A percentile compares a stretch with the other conserved stretches of the same genome.
Evolutionary conservation across 2,329 filamentous ascomycete species (phyloP).

Genomic region (Hypomyces rosellus): DNA sequence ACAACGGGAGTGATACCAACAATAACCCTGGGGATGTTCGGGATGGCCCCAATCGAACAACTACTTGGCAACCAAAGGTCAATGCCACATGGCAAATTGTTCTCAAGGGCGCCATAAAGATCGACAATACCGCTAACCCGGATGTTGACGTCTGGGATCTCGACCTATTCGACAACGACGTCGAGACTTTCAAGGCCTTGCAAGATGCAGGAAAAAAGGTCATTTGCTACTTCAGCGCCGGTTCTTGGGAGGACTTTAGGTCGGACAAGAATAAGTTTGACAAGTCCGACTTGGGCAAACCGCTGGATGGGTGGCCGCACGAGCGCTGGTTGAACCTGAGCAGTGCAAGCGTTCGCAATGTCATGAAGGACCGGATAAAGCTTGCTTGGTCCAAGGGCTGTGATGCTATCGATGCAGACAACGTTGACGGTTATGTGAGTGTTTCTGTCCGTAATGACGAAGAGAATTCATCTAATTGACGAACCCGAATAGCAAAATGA

Average conservation of each 20-base stretch:
- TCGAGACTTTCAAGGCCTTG: slow-evolving; percentile 45
- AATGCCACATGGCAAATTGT: slow-evolving; percentile 57
- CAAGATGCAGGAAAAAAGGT: slow-evolving; percentile 52
- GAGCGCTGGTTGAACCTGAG: slow-evolving; percentile 61
- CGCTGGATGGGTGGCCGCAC: slow-evolving; percentile 56
- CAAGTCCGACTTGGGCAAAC: slow-evolving; percentile 48
- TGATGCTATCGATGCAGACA: slow-evolving; percentile 65
- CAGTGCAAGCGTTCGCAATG: slow-evolving; percentile 51
- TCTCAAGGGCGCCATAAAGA: slow-evolving; percentile 38
- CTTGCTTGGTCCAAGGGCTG: slow-evolving; percentile 57
- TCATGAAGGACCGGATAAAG: slow-evolving; percentile 57
- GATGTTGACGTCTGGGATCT: slow-evolving; percentile 46
- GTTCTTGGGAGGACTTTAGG: slow-evolving; percentile 60
- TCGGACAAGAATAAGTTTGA: slow-evolving; percentile 51
- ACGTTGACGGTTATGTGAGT: slow-evolving; percentile 58
- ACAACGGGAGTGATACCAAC: slow-evolving; percentile 16
- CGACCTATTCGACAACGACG: slow-evolving; percentile 49
- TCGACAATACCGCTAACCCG: slow-evolving; percentile 32
- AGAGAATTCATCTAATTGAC: neutral
- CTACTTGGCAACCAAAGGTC: slow-evolving; percentile 46
- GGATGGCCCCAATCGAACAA: slow-evolving; percentile 20
- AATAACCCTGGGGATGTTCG: slow-evolving; percentile 4
- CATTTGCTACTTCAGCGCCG: slow-evolving; percentile 71
- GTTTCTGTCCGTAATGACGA: neutral
- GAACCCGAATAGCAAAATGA: slow-evolving; percentile 41